Evolutionary conservation across 192 early-diverging fungal genomes (phyloP).

Genomic region (Backusella tarrabulga): DNA sequence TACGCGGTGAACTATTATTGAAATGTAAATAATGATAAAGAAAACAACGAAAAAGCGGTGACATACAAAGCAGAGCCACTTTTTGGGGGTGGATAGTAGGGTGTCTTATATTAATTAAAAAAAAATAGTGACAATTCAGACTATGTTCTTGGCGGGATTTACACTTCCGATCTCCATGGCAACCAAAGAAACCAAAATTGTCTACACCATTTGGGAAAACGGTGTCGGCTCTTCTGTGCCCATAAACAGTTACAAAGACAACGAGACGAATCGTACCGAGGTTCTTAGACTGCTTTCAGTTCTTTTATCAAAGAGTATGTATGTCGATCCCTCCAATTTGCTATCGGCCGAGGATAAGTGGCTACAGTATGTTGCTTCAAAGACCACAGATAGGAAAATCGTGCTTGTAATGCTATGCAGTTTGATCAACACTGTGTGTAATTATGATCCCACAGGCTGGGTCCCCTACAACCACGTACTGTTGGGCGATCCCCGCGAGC

Average conservation of each 20-base stretch:
- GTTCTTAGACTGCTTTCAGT: constrained; percentile 74
- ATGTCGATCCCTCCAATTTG: constrained; percentile 54
- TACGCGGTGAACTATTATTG: constrained; percentile 55
- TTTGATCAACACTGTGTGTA: constrained; percentile 78
- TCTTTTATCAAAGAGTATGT: constrained; percentile 80
- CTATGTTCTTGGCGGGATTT: constrained; percentile 69
- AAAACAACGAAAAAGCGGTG: neutral
- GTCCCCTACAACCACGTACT: constrained; percentile 87
- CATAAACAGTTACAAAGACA: constrained; percentile 64
- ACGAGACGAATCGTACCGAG: constrained; percentile 75
- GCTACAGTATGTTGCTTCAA: constrained; percentile 49
- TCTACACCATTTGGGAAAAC: constrained; percentile 75
- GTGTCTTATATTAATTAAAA: neutral
- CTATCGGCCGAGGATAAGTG: constrained; percentile 56
- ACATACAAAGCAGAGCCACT: neutral
- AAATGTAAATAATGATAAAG: constrained; percentile 20
- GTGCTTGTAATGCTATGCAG: constrained; percentile 82
- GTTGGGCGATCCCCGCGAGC: constrained; percentile 69
- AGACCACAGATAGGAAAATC: constrained; percentile 61
- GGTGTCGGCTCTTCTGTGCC: constrained; percentile 74
- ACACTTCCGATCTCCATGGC: constrained; percentile 59
- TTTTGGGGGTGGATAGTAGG: neutral
- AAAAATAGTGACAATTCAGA: constrained; percentile 29
- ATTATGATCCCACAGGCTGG: constrained; percentile 86
- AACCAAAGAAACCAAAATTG: constrained; percentile 40